Evolutionary conservation across 768 basidiomycete species (phyloP), one percentile per base, ranked within the genome.

Genomic region (Asterophora parasitica): DNA sequence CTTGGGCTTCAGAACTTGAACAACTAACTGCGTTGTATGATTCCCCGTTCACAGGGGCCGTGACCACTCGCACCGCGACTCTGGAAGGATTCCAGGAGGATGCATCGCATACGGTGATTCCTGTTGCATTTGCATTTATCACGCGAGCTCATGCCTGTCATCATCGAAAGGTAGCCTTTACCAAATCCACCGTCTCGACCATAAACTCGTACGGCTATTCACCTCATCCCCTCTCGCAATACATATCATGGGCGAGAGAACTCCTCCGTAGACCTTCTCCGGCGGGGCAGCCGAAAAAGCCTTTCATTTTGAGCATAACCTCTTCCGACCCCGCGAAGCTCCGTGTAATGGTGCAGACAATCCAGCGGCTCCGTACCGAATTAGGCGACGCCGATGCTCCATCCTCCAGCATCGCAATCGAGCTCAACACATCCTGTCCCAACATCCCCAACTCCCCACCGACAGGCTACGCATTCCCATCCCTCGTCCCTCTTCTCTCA

Each of bases 131-230:
- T 36, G 16, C 44, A 45, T 42, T 45, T 38, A 28, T 46, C 39
- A 32, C 39, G 43, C 45, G 41, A 13, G 11, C 20, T 27, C 35
- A 53, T 44, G 12, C 35, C 52, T 44, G 12, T 33, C 20, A 4
- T 46, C 41, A 40, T 37, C 28, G 31, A 38, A 13, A 88, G 86
- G 83, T 86, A 39, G 78, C 75, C 12, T 85, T 89, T 54, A 51
- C 78, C 38, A 66, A 64, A 32, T 66, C 68, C 11, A 58, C 70
- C 7, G 54, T 74, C 31, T 74, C 86, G n/a, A 82, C 90, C 12
- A 59, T 90, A 50, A 93, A 93, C 62, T 86, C 85, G 0, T 93
- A 88, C 64, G 91, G 91, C 17, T 94, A 92, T 66, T 92, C 88
- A 7, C 91, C 89, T 0, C 74, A 83, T 57, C 79, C 85, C 4